Evolutionary conservation across 192 early-diverging fungal species (phyloP).

Genomic region (Coemansia sp.): DNA sequence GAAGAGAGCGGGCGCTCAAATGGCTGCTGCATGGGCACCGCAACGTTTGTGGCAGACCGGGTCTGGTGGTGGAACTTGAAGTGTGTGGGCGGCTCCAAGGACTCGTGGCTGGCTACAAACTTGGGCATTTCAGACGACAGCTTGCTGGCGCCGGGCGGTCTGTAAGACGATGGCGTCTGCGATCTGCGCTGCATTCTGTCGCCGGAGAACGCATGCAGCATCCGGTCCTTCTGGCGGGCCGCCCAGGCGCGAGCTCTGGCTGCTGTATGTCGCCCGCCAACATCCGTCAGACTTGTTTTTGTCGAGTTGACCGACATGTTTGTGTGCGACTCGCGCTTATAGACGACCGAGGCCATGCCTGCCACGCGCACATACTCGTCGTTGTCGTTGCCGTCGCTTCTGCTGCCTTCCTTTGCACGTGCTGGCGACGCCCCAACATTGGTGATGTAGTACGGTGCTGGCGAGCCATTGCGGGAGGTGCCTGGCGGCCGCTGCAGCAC

Average conservation of each 20-base stretch:
- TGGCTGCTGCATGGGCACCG: not conserved
- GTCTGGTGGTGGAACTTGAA: constrained; percentile 39
- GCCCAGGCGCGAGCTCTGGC: constrained; percentile 51
- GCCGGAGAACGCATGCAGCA: constrained; percentile 36
- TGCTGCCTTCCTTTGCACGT: not conserved
- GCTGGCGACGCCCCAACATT: not conserved
- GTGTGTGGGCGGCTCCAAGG: constrained; percentile 19
- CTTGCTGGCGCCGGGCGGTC: constrained; percentile 7
- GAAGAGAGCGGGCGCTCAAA: constrained; percentile 11
- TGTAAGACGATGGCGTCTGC: constrained; percentile 9
- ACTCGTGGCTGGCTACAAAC: not conserved
- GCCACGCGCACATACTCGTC: not conserved
- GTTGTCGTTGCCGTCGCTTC: not conserved
- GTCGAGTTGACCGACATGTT: constrained; percentile 15
- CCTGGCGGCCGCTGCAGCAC: not conserved
- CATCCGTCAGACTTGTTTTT: constrained; percentile 19
- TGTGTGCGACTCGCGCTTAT: constrained; percentile 29
- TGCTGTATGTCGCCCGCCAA: constrained; percentile 45
- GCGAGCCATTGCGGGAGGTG: not conserved
- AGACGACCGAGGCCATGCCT: not conserved
- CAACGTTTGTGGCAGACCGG: constrained; percentile 33
- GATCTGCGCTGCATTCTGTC: constrained; percentile 15
- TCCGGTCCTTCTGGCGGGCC: constrained; percentile 33
- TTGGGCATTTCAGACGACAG: constrained; percentile 12
- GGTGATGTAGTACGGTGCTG: not conserved